phyloP scores from a whole-genome alignment of 1,139 yeast genomes.

The Taiozyma onychis region DNA sequence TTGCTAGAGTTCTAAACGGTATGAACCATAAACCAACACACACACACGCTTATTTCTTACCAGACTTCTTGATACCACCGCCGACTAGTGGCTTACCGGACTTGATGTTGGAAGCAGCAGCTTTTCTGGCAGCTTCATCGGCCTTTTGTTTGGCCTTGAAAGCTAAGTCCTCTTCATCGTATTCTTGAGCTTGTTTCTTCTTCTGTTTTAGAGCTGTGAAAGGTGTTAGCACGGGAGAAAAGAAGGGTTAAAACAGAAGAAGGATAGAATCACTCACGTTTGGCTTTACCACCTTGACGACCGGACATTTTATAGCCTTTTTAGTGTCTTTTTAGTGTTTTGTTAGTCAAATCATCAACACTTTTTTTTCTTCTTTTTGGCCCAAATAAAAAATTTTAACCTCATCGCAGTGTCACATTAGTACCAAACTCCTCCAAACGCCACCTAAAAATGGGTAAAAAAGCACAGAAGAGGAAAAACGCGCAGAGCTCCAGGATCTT shows the following conservation, averaged over 20 bases:
- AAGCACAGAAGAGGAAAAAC: conserved; percentile 9
- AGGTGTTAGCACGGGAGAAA: no score
- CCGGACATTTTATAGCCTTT: conserved; percentile 43
- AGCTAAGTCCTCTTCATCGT: conserved; percentile 84
- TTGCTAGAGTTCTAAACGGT: no score
- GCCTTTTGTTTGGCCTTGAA: conserved; percentile 93
- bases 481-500: conserved; percentile 5
- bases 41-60: conserved; percentile 40
- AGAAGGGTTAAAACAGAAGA: no score
- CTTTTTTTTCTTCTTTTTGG: not conserved
- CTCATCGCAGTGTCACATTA: not conserved
- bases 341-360: not conserved
- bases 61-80: conserved; percentile 93
- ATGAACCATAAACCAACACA: no score
- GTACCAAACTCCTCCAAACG: no score
- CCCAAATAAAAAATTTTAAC: not conserved
- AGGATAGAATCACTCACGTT: conserved; percentile 21
- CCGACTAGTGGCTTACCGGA: conserved; percentile 89
- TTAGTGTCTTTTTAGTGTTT: not conserved
- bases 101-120: conserved; percentile 77
- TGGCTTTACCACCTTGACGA: conserved; percentile 65
- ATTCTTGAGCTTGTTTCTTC: conserved; percentile 64
- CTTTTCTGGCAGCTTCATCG: conserved; percentile 89
- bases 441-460: conserved; percentile 7
- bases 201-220: conserved; percentile 40